Evolutionary conservation across 306 rosid species (phyloP), one percentile per base, ranked within the genome.

Genomic region (Rosa persica): DNA sequence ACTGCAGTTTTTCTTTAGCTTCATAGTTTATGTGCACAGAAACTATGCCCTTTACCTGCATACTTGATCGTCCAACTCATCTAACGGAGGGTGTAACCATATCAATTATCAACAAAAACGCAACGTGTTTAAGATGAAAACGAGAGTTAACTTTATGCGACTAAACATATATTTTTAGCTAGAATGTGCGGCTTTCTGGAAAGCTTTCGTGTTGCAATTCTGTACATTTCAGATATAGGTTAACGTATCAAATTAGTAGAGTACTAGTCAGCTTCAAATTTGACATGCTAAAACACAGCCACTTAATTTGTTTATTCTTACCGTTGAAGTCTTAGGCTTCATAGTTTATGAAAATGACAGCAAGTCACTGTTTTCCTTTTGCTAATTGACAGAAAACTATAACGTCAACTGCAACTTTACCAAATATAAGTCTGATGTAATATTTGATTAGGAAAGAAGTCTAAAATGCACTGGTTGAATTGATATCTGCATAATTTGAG

Each of bases 1-100:
- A 75, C 34, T 44, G 71, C 79, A 62, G 36, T 17, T 16, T 16
- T 62, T 27, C 70, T 74, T 75, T 75, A 71, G 22, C 43, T 23
- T 58, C 44, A 74, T 74, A 43, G 34, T 74, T 22, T 61, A 61
- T 74, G 70, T 16, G 70, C 43, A 17, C 46, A 12, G 8, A 62
- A 11, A 54, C 20, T 75, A 38, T 61, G 60, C 39, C 20, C 27
- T 43, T 74, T 42, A 42, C 30, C 19, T 60, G 69, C 27, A 44
- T 43, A 42, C 16, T 43, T 42, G 57, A 60, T 12, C 30, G 11
- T 74, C 52, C 77, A 52, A 52, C 47, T 51, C 70, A 65, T 8
- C 5, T 36, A 36, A 66, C 47, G 17, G 6, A 30, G 7, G 40
- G 65, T 58, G 65, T 58, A 6, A 58, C 15, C 74, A 25, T 25